phyloP scores from a whole-genome alignment of 805 yeast genomes.

The Wickerhamomyces mucosus region DNA sequence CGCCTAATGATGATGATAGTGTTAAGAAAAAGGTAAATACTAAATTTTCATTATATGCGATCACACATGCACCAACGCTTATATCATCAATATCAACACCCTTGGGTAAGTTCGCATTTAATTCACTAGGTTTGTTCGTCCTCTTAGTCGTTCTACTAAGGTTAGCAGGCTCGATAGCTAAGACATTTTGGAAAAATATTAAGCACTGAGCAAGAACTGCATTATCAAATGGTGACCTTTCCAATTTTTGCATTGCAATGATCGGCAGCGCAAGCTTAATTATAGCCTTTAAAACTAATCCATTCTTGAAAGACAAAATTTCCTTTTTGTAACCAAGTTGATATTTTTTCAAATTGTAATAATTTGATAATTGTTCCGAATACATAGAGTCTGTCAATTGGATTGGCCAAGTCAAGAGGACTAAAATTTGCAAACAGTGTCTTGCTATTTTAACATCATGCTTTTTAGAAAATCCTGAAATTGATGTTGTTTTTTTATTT shows the following conservation, averaged over 20 bases:
- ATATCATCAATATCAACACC: conserved; percentile 60
- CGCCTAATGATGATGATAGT: conserved; percentile 52
- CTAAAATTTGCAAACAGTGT: conserved; percentile 69
- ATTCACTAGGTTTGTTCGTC: conserved; percentile 21
- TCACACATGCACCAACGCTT: conserved; percentile 46
- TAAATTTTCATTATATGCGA: conserved; percentile 54
- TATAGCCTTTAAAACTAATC: conserved; percentile 58
- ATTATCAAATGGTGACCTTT: conserved; percentile 63
- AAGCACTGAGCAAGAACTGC: conserved; percentile 64
- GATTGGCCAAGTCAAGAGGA: conserved; percentile 80
- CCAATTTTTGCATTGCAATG: conserved; percentile 37
- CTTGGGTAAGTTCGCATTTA: conserved; percentile 37
- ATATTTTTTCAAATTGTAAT: conserved; percentile 50
- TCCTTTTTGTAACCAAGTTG: conserved; percentile 67
- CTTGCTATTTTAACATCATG: conserved; percentile 53
- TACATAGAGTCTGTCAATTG: conserved; percentile 43
- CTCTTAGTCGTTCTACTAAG: conserved; percentile 36
- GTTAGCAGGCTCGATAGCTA: conserved; percentile 66
- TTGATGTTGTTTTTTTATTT: conserved; percentile 14
- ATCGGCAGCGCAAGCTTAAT: conserved; percentile 60
- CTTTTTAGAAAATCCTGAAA: conserved; percentile 24
- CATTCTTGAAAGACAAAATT: conserved; percentile 47
- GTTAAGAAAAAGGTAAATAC: conserved; percentile 70
- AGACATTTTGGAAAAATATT: conserved; percentile 67
- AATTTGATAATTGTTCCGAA: conserved; percentile 45